Evolutionary conservation across 208 protist genomes (phyloP), one percentile per base, ranked within the genome.

Genomic region (Vickermania ingenoplastis): DNA sequence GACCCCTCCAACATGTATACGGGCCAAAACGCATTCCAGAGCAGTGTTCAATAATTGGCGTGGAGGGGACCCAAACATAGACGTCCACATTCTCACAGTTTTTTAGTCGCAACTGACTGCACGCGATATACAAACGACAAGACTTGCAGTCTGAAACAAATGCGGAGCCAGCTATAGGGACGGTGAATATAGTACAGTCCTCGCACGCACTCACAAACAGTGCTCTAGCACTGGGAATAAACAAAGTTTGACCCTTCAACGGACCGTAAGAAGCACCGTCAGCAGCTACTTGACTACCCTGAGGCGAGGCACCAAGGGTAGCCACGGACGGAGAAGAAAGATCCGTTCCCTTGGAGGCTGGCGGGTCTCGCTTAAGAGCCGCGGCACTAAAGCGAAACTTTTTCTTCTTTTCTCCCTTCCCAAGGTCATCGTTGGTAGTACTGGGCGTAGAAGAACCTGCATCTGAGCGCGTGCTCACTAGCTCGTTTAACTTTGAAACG

Each of bases 61-160:
- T 87, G 45, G 84, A 89, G 14, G 81, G 61, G 50, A 82, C 89
- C 73, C 82, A 92, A 17, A 83, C 88, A 65, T 91, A 95, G 23
- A 95, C 65, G 41, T 85, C 65, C 23, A 85, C 57, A 56, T 74
- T 31, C 28, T 57, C 61, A 71, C 84, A 92, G 65, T 78, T 65
- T 57, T 92, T 91, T 41, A 95, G 59, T 41, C 88, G 78, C 21
- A 95, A 79, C 67, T 95, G 88, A 58, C 91, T 83, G 49, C 84
- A 95, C 11, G 79, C 75, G 0, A 91, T 72, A 73, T 92, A 95
- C 17, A 92, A 49, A 23, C 59, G 70, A 67, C 88, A 92, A 49
- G 74, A 41, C 2, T 2, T 57, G 67, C 80, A 92, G 58, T 81
- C 69, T 7, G 75, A 78, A 26, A 95, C 63, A 54, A 95, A 95